A percentile compares a stretch with the other conserved stretches of the same genome.
Evolutionary conservation across 257 asterid genomes (phyloP).

Genomic region (Nicotiana obtusifolia): DNA sequence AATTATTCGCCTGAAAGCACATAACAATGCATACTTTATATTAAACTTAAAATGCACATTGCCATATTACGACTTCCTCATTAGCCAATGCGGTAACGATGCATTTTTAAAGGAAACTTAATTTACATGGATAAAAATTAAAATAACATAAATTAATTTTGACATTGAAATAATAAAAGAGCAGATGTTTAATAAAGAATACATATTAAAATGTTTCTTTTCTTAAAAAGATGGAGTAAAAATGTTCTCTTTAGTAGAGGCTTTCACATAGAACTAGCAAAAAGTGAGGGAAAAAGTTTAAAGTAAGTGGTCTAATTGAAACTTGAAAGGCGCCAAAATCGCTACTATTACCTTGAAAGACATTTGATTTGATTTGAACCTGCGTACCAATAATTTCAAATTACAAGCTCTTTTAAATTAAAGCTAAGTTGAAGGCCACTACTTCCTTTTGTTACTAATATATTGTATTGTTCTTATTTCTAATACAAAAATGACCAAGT

Average conservation of each 20-base stretch:
- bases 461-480: not conserved
- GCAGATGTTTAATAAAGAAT: not conserved
- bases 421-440: not conserved
- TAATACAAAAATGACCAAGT: not conserved
- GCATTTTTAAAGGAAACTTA: too few relatives aligned
- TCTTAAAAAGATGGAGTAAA: not conserved
- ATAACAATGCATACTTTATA: too few relatives aligned
- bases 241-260: not conserved
- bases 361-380: conserved; percentile 6
- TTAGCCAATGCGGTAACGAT: too few relatives aligned
- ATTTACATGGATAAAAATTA: too few relatives aligned
- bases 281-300: not conserved
- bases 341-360: not conserved
- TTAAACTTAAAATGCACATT: too few relatives aligned
- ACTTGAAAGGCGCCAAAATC: conserved; percentile 24
- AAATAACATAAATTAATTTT: not conserved
- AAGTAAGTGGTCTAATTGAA: not conserved
- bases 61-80: too few relatives aligned
- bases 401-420: not conserved
- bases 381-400: conserved; percentile 9
- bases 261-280: not conserved
- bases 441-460: not conserved
- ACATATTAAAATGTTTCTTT: not conserved
- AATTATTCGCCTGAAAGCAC: too few relatives aligned
- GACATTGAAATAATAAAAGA: not conserved